These are phyloP conservation scores for Blastomyces silverae DNA, from an alignment of 2,329 filamentous ascomycete species.

Conservation along the genomic window DNA sequence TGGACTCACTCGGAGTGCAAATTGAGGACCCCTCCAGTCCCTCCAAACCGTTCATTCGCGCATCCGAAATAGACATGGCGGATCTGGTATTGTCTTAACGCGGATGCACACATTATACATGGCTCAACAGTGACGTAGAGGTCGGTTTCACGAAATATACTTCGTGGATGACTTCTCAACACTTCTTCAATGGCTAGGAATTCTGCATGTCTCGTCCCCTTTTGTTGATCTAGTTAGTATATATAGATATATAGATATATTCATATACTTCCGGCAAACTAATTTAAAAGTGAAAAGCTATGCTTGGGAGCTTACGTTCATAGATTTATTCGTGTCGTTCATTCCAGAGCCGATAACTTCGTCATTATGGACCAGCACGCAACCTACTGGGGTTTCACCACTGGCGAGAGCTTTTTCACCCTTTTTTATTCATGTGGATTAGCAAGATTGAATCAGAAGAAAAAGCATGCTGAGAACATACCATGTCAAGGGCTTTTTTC, in stretches of 20 bases:
- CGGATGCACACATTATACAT: slow-evolving; percentile 96
- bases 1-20: slow-evolving; percentile 62
- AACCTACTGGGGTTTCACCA: slow-evolving; percentile 94
- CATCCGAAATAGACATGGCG: slow-evolving; percentile 91
- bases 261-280: not conserved
- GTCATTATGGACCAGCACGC: slow-evolving; percentile 77
- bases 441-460: not conserved
- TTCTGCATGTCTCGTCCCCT: slow-evolving; percentile 92
- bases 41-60: slow-evolving; percentile 93
- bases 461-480: slow-evolving; percentile 33
- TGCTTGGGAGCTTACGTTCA: slow-evolving; percentile 47
- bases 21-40: slow-evolving; percentile 86
- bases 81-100: slow-evolving; percentile 81
- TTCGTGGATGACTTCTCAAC: slow-evolving; percentile 57
- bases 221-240: not conserved
- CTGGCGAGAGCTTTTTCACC: slow-evolving; percentile 75
- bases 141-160: slow-evolving; percentile 64
- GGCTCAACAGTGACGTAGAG: slow-evolving; percentile 98
- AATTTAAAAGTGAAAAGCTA: slow-evolving; percentile 5
- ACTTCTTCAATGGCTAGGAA: slow-evolving; percentile 75
- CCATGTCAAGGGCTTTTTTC: slow-evolving; percentile 80
- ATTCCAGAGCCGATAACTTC: slow-evolving; percentile 81
- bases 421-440: slow-evolving; percentile 40
- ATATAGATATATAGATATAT: not conserved
- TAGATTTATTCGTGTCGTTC: slow-evolving; percentile 91